Evolutionary conservation across 345 rosid genomes (phyloP), one percentile per base, ranked within the genome.

Genomic region (Ceriops decandra): DNA sequence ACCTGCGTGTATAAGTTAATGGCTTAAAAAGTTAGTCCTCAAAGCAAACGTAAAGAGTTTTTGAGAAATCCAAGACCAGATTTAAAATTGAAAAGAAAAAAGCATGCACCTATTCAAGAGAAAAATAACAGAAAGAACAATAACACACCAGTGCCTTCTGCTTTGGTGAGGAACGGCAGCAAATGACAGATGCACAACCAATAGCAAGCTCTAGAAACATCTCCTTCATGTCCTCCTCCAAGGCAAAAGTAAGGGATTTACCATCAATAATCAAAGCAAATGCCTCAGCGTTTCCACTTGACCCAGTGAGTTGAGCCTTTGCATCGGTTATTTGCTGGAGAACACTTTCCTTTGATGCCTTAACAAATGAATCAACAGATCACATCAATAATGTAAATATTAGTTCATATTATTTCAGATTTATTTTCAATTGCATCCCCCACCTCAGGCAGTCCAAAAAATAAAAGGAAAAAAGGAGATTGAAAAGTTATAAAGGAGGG

Each of bases 131-230:
- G 11, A 61, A 70, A 57, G 47, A 31, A 61, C 51, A 67, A 66
- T 47, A 71, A 80, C 92, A 72, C 68, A 90, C 98, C 91, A 93
- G 70, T 69, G 97, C 97, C 80, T 93, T 93, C 82, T 93, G 98
- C 81, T 90, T 89, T 63, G 98, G 98, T 21, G 98, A 93, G 69
- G 98, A 90, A 32, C 98, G 96, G 57, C 97, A 93, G 77, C 98
- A 93, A 75, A 93, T 93, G 61, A 93, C 98, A 69, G 98, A 93
- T 36, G 98, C 90, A 60, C 98, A 93, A 60, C 87, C 72, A 52
- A 89, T 35, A 3, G 98, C 97, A 67, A 93, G 92, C 69, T 87
- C 89, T 56, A 93, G 79, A 74, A 93, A 93, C 54, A 63, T 62
- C 24, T 79, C 68, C 83, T 89, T 87, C 60, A 85, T 62, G 72